Percentiles rank a stretch among this genome's conserved stretches.
Conservation (phyloP, 441 rosid genomes). For the Kokia cookei region DNA sequence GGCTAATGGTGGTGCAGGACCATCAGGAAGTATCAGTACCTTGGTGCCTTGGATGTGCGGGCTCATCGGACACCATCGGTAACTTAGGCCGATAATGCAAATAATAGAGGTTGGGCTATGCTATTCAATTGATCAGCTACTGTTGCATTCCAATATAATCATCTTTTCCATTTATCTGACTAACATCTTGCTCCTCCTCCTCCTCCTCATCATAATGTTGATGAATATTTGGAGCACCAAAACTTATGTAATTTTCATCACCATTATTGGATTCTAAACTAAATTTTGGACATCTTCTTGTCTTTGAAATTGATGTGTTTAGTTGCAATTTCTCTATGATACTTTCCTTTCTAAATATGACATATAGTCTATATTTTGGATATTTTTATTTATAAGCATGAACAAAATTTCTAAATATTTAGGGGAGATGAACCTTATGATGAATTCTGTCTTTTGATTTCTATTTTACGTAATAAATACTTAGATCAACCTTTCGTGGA, state of each 20-base stretch:
- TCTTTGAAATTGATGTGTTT: slow-evolving; percentile 16
- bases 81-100: not conserved
- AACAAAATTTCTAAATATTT: slow-evolving; percentile 29
- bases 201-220: slow-evolving; percentile 12
- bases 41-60: too few species aligned
- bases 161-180: not conserved
- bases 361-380: slow-evolving; percentile 63
- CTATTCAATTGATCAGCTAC: not conserved
- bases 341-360: slow-evolving; percentile 56
- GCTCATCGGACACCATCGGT: too few species aligned
- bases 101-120: not conserved
- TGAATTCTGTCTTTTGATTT: slow-evolving; percentile 43
- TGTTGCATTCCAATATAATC: not conserved
- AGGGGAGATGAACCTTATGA: too few species aligned
- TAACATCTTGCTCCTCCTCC: not conserved
- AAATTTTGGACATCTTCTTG: slow-evolving; percentile 21
- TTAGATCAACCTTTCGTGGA: slow-evolving; percentile 34
- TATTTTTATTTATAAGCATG: not conserved
- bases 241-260: slow-evolving; percentile 45
- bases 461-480: slow-evolving; percentile 21
- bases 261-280: slow-evolving; percentile 15
- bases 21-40: too few species aligned
- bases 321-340: slow-evolving; percentile 31
- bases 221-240: slow-evolving; percentile 26
- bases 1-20: too few species aligned